Base-by-base conservation (phyloP, 2,329 filamentous ascomycete genomes). In the Aspergillus sp. region DNA sequence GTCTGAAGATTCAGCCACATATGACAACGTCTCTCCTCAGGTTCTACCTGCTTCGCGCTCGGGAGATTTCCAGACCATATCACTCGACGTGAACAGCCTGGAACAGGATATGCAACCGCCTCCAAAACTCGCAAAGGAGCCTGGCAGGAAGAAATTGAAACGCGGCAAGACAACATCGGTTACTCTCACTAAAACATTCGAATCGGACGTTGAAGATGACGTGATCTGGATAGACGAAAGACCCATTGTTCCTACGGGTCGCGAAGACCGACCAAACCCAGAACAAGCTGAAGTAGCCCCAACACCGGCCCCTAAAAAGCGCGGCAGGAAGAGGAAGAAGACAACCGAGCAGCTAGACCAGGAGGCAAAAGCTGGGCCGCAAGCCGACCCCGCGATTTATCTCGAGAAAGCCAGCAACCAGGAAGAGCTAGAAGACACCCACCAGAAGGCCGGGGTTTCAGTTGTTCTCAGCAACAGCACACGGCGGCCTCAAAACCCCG, bases 61-160 rank as follows among this genome's bases (percentile, higher is more conserved):
- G 15, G 34, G 38, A 7, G 43, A 57, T 5, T 38, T 22, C 47
- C 47, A 60, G 15, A 47, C 3, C 8, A n/a, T 54, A 22, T 31
- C 51, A 5, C 49, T 30, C n/a, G n/a, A 30, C 7, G 23, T 15
- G 17, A 11, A 25, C 9, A 1, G 60, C 31, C 43, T 34, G 19
- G 45, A 50, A n/a, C 43, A 47, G 41, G 45, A 13, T 34, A 4
- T 17, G 28, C 52, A 53, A 49, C 17, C 46, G 13, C 9, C 51
- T 3, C 49, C 57, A 19, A 48, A 54, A 51, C 52, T 51, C 4
- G 7, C 57, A 69, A 77, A 62, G 66, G 76, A 62, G 51, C 64
- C 61, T 61, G 79, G 63, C 71, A 83, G 78, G 76, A 79, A 73
- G 64, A 80, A 79, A 54, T 55, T 74, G 22, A 83, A 80, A 67